Conservation (phyloP, 2,329 filamentous ascomycete species). For the Periglandula ipomoeae region DNA sequence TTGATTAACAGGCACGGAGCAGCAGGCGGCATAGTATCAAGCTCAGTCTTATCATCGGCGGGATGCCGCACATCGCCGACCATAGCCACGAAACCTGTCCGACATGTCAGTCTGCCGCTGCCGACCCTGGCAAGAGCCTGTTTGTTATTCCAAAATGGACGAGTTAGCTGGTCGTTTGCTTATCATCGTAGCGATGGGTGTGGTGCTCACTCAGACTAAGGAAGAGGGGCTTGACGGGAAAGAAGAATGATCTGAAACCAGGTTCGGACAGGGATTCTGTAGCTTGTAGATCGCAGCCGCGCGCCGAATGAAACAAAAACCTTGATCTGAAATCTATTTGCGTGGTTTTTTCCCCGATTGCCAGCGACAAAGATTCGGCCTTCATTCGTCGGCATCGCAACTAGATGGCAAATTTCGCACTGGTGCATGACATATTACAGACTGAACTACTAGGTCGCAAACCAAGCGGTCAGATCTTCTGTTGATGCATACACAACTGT, state of each 20-base stretch:
- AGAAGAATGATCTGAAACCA: neutral
- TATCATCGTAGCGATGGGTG: neutral
- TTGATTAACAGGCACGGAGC: neutral
- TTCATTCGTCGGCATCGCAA: too few relatives aligned
- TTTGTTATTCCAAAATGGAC: too few relatives aligned
- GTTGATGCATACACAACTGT: too few relatives aligned
- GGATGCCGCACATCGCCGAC: neutral
- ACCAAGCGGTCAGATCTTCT: too few relatives aligned
- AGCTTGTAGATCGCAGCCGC: neutral
- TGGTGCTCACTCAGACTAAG: too few relatives aligned
- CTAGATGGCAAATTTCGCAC: too few relatives aligned
- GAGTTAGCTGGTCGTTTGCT: neutral
- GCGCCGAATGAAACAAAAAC: conserved; percentile 1
- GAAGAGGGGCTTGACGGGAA: neutral
- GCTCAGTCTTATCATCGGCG: too few relatives aligned
- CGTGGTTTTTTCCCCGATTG: neutral
- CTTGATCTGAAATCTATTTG: neutral
- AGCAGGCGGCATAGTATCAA: neutral
- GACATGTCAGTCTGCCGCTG: neutral
- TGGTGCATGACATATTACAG: too few relatives aligned
- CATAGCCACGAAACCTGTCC: neutral
- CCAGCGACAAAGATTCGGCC: too few relatives aligned
- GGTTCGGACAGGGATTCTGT: neutral
- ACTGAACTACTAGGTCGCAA: too few relatives aligned
- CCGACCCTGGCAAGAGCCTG: too few relatives aligned